A percentile compares a stretch with the other conserved stretches of the same genome.
Evolutionary conservation across 129 eudicot genomes (phyloP).

Genomic region (Erigeron canadensis): DNA sequence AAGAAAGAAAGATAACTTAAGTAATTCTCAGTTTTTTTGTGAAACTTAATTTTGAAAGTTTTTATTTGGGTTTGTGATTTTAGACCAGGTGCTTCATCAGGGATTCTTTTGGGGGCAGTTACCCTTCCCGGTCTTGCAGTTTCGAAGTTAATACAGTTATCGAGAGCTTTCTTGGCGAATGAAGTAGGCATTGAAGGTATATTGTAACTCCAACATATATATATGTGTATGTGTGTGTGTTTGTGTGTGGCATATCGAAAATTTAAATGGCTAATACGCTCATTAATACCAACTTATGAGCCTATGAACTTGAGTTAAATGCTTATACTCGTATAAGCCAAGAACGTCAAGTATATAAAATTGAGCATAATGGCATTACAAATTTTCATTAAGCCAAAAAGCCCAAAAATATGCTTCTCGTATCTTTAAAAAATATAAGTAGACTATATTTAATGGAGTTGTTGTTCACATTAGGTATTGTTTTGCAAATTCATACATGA

Average conservation of each 20-base stretch:
- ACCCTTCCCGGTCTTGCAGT: slow-evolving; percentile 74
- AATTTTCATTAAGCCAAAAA: no score
- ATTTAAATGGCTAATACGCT: no score
- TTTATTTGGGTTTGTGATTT: slow-evolving; percentile 3
- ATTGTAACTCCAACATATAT: no score
- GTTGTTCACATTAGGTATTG: not conserved
- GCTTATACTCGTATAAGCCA: no score
- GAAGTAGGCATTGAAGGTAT: slow-evolving; percentile 58
- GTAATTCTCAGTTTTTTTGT: not conserved
- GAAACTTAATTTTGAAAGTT: not conserved
- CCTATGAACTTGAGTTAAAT: no score
- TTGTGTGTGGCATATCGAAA: no score
- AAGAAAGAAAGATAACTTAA: not conserved
- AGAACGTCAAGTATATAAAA: no score
- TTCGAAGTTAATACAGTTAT: slow-evolving; percentile 65
- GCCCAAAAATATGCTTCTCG: no score
- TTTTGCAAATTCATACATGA: slow-evolving; percentile 16
- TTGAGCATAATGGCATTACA: no score
- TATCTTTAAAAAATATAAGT: no score
- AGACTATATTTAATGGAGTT: not conserved
- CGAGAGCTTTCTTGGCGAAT: slow-evolving; percentile 45
- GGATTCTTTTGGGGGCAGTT: slow-evolving; percentile 75
- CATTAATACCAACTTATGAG: no score
- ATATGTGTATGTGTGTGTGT: no score
- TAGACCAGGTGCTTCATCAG: slow-evolving; percentile 94